A percentile compares a stretch with the other conserved stretches of the same genome.
phyloP scores from a whole-genome alignment of 2,329 filamentous ascomycete genomes.

The Shiraia sp. region DNA sequence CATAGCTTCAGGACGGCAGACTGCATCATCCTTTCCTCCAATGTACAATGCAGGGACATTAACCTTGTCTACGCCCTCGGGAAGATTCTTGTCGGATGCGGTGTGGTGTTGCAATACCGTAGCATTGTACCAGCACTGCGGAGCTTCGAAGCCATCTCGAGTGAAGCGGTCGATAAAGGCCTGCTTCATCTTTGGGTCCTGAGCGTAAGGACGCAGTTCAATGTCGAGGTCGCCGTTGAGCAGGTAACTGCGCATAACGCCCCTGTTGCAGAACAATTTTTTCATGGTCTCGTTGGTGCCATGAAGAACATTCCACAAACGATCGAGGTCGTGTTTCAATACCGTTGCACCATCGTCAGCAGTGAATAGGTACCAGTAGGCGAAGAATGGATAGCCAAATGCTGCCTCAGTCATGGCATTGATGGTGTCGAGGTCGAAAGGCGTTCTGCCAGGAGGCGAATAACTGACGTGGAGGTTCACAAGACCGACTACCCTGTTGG shows the following conservation, averaged over 20 bases:
- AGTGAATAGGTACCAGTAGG: conserved; percentile 55
- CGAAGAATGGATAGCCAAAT: conserved; percentile 45
- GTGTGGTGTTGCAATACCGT: conserved; percentile 27
- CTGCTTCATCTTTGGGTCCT: conserved; percentile 32
- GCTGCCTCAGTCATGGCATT: conserved; percentile 37
- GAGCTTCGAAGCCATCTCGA: conserved; percentile 39
- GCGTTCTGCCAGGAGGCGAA: conserved; percentile 33
- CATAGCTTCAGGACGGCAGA: conserved; percentile 39
- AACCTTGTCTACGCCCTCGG: conserved; percentile 23
- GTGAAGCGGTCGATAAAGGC: conserved; percentile 42
- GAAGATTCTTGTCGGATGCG: conserved; percentile 30
- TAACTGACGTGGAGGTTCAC: conserved; percentile 52
- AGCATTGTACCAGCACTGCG: conserved; percentile 46
- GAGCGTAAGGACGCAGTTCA: conserved; percentile 40
- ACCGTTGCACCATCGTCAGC: conserved; percentile 45
- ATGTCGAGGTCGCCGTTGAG: conserved; percentile 6
- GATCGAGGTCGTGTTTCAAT: conserved; percentile 47
- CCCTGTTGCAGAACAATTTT: conserved; percentile 43
- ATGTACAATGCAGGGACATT: conserved; percentile 46
- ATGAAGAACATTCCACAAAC: conserved; percentile 43
- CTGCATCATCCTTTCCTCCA: conserved; percentile 38
- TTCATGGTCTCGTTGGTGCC: conserved; percentile 39
- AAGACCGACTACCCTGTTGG: conserved; percentile 48
- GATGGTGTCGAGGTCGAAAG: conserved; percentile 44
- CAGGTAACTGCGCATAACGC: conserved; percentile 39